Percentiles rank a stretch among this genome's conserved stretches.
Evolutionary conservation across 176 grass and related monocot species (phyloP).

Genomic region (Oryza punctata): DNA sequence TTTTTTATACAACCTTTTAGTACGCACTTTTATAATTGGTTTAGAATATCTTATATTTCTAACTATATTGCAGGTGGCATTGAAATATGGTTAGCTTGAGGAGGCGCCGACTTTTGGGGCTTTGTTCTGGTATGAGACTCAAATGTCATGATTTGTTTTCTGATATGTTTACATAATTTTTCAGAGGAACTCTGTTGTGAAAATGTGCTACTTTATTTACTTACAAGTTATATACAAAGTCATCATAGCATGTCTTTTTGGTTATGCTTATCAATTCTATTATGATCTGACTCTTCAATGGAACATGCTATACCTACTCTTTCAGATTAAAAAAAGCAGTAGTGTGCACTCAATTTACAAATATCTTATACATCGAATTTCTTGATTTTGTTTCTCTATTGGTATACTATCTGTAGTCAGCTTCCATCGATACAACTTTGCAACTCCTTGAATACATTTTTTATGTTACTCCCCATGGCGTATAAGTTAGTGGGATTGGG

Average conservation of each 20-base stretch:
- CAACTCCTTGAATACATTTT: background rate
- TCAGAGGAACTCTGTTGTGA: constrained; percentile 4
- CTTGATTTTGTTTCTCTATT: constrained; percentile 17
- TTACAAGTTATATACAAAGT: constrained; percentile 8
- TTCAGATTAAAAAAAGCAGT: background rate
- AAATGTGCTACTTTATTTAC: background rate
- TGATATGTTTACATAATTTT: constrained; percentile 13
- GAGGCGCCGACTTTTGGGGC: constrained; percentile 64
- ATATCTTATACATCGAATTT: background rate
- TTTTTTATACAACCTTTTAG: constrained; percentile 12
- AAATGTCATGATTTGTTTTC: background rate
- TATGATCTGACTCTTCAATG: background rate
- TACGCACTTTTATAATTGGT: constrained; percentile 12
- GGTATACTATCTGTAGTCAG: background rate
- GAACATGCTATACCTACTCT: constrained; percentile 4
- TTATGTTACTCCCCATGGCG: background rate
- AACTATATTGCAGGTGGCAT: constrained; percentile 46
- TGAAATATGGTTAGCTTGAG: constrained; percentile 89
- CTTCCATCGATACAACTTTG: background rate
- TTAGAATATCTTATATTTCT: constrained; percentile 32
- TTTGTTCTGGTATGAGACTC: constrained; percentile 65
- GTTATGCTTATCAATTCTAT: constrained; percentile 14
- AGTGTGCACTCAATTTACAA: background rate
- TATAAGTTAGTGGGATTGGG: background rate
- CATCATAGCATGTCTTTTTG: background rate